These are phyloP conservation scores for Cadophora sp. DNA, from an alignment of 2,329 filamentous ascomycete genomes.

Conservation along the genomic window DNA sequence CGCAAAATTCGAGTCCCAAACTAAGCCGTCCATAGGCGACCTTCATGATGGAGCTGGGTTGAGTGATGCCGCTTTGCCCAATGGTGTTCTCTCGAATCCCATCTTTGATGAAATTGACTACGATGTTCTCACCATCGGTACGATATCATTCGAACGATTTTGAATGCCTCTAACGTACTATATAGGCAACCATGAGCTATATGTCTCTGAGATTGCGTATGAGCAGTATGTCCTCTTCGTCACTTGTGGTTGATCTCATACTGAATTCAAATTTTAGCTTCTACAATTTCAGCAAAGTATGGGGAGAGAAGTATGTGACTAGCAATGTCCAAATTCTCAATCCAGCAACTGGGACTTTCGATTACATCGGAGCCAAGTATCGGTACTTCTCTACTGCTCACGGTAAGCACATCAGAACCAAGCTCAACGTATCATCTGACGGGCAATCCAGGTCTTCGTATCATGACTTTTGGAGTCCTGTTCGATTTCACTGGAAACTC, in stretches of 20 bases:
- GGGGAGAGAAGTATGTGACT: conserved; percentile 75
- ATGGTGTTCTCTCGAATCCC: conserved; percentile 85
- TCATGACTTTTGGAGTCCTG: conserved; percentile 73
- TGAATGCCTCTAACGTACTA: background rate
- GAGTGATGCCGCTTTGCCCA: conserved; percentile 87
- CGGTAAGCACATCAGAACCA: conserved; percentile 53
- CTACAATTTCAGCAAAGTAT: conserved; percentile 81
- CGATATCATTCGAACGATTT: background rate
- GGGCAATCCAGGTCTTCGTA: conserved; percentile 31
- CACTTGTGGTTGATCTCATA: background rate
- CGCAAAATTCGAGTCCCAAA: background rate
- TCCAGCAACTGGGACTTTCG: conserved; percentile 69
- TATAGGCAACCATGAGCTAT: conserved; percentile 85
- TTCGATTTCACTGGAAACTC: conserved; percentile 91
- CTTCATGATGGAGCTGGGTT: conserved; percentile 91
- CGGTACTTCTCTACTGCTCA: conserved; percentile 90
- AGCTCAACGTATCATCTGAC: background rate
- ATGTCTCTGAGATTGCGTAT: conserved; percentile 69
- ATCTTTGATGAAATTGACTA: conserved; percentile 83
- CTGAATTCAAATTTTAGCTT: conserved; percentile 23
- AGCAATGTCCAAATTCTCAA: conserved; percentile 91
- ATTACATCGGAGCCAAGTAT: conserved; percentile 80
- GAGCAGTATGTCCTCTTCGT: conserved; percentile 28
- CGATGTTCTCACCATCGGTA: conserved; percentile 77
- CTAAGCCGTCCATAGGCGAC: conserved; percentile 53